These are phyloP conservation scores for Sphagnum fallax DNA, from an alignment of 228 moss, liverwort and hornwort species.

Conservation along the genomic window DNA sequence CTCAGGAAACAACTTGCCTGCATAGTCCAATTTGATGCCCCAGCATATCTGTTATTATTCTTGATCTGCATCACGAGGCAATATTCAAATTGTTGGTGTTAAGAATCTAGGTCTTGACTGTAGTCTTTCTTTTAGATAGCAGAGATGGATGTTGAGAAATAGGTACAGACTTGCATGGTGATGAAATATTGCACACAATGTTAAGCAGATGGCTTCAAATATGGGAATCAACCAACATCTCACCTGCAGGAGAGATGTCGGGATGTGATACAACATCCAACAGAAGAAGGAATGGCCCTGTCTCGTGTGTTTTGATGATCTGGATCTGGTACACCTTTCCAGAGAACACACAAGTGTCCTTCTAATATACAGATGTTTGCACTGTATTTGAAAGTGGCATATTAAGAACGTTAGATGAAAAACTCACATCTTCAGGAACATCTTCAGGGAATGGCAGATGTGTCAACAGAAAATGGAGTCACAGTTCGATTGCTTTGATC, in stretches of 20 bases:
- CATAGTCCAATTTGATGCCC: conserved; percentile 81
- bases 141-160: too few species aligned
- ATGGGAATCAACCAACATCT: too few species aligned
- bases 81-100: background rate
- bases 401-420: background rate
- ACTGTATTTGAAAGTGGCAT: too few species aligned
- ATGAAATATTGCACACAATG: too few species aligned
- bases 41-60: conserved; percentile 92
- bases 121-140: too few species aligned
- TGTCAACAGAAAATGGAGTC: background rate
- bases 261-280: too few species aligned
- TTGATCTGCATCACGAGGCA: conserved; percentile 52
- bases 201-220: too few species aligned
- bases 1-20: conserved; percentile 25
- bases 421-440: conserved; percentile 89
- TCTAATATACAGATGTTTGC: background rate
- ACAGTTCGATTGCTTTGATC: background rate
- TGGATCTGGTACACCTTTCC: too few species aligned
- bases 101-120: background rate
- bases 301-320: background rate
- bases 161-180: too few species aligned
- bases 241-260: too few species aligned
- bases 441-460: conserved; percentile 35
- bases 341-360: background rate
- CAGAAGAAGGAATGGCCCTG: too few species aligned